These are phyloP conservation scores for Cladosporium velox DNA, from an alignment of 2,329 filamentous ascomycete species.

Conservation along the genomic window DNA sequence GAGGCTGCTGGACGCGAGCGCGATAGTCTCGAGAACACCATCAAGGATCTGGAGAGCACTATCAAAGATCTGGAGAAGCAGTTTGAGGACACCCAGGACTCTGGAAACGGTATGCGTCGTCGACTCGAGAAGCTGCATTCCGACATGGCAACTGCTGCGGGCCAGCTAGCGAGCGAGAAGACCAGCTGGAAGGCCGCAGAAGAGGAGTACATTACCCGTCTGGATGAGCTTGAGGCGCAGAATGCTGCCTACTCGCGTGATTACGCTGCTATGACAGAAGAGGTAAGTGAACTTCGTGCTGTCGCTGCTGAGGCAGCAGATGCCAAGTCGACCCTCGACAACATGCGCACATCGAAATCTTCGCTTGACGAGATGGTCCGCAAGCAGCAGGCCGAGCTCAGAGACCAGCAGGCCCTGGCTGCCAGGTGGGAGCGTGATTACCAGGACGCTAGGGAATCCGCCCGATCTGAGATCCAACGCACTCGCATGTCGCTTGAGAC, in stretches of 20 bases:
- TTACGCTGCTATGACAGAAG: constrained; percentile 48
- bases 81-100: constrained; percentile 74
- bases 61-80: constrained; percentile 79
- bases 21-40: constrained; percentile 61
- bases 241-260: constrained; percentile 49
- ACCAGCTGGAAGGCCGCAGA: constrained; percentile 71
- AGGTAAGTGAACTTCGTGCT: constrained; percentile 47
- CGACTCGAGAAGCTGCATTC: constrained; percentile 85
- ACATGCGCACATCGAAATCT: constrained; percentile 30
- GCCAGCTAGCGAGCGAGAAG: constrained; percentile 81
- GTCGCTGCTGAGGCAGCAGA: constrained; percentile 67
- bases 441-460: constrained; percentile 78
- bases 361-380: constrained; percentile 53
- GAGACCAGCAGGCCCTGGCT: constrained; percentile 69
- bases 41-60: constrained; percentile 71
- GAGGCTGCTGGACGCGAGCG: constrained; percentile 61
- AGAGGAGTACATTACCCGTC: constrained; percentile 56
- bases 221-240: constrained; percentile 57
- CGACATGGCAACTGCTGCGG: constrained; percentile 78
- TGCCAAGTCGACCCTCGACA: constrained; percentile 70
- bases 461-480: constrained; percentile 76
- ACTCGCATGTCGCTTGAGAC: constrained; percentile 76
- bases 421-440: constrained; percentile 78
- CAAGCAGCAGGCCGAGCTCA: constrained; percentile 61
- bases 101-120: constrained; percentile 60